phyloP scores from a whole-genome alignment of 768 basidiomycete species.

The Boletus pseudo-olivaceus region DNA sequence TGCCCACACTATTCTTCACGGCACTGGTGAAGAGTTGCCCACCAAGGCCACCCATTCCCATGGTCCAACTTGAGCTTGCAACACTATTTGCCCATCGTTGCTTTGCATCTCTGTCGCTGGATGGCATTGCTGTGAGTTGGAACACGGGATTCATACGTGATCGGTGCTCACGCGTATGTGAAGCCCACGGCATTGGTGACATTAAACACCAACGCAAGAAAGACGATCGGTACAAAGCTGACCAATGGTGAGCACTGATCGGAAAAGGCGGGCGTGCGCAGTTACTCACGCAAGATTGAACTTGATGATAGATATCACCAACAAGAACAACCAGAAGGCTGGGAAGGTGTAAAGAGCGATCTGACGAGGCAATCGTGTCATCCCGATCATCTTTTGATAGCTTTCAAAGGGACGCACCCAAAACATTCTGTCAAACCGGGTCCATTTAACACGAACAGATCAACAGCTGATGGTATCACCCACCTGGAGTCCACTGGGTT shows the following conservation, averaged over 20 bases:
- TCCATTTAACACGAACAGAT: slow-evolving; percentile 6
- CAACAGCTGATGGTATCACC: slow-evolving; percentile 23
- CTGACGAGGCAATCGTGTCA: slow-evolving; percentile 36
- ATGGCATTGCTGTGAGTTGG: slow-evolving; percentile 11
- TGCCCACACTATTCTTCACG: slow-evolving; percentile 77
- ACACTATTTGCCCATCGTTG: slow-evolving; percentile 82
- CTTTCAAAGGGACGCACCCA: slow-evolving; percentile 55
- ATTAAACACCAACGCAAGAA: slow-evolving; percentile 94
- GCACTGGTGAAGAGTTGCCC: slow-evolving; percentile 80
- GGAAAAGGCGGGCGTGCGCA: neutral
- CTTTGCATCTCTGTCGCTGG: slow-evolving; percentile 89
- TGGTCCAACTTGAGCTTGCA: slow-evolving; percentile 63
- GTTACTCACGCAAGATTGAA: slow-evolving; percentile 77
- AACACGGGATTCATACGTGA: slow-evolving; percentile 2
- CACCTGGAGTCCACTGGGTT: slow-evolving; percentile 88
- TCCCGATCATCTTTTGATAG: slow-evolving; percentile 12
- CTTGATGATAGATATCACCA: slow-evolving; percentile 87
- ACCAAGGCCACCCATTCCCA: slow-evolving; percentile 78
- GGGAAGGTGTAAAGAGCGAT: slow-evolving; percentile 90
- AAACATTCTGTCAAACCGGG: slow-evolving; percentile 65
- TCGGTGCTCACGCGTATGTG: slow-evolving; percentile 76
- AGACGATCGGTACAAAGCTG: slow-evolving; percentile 93
- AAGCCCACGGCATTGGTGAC: slow-evolving; percentile 94
- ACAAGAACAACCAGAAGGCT: slow-evolving; percentile 77
- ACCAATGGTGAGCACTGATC: slow-evolving; percentile 8